These are phyloP conservation scores for Phytophthora pistaciae DNA, from an alignment of 352 stramenopile genomes.

Conservation along the genomic window DNA sequence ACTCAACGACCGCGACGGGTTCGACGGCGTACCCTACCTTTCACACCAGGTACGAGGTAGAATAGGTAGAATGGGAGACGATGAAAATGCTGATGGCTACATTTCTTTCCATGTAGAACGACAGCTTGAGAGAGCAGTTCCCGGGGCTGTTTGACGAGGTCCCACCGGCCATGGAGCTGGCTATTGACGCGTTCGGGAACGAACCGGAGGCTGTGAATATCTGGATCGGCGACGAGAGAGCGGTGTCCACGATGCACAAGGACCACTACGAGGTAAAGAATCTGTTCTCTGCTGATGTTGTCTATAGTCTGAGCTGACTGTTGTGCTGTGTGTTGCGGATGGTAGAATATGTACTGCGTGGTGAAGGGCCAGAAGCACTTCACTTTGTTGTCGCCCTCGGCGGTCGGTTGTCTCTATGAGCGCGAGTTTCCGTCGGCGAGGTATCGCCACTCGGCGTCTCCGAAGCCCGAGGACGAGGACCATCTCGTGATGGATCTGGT, in stretches of 20 bases:
- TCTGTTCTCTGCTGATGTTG: background rate
- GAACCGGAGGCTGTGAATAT: conserved; percentile 95
- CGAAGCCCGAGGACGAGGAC: conserved; percentile 14
- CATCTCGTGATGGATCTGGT: conserved; percentile 32
- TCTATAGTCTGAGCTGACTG: conserved; percentile 4
- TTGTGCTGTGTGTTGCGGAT: background rate
- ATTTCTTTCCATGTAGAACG: conserved; percentile 48
- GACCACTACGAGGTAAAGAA: conserved; percentile 95
- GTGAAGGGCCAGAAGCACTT: conserved; percentile 97
- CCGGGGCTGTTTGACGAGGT: conserved; percentile 72
- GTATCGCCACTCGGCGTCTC: conserved; percentile 55
- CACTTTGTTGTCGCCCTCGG: conserved; percentile 89
- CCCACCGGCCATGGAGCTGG: conserved; percentile 63
- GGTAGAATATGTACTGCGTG: conserved; percentile 97
- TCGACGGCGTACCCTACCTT: conserved; percentile 85
- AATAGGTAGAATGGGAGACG: background rate
- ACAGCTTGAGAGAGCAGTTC: conserved; percentile 80
- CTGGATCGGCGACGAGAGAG: conserved; percentile 97
- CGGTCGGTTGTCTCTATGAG: conserved; percentile 93
- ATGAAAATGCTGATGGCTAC: background rate
- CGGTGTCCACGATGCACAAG: conserved; percentile 97
- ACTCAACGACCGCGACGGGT: conserved; percentile 54
- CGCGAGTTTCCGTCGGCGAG: conserved; percentile 65
- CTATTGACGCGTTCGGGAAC: conserved; percentile 79
- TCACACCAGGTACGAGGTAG: conserved; percentile 72